Base-by-base conservation (phyloP, 2,329 filamentous ascomycete genomes). In the Aaosphaeria arxii region DNA sequence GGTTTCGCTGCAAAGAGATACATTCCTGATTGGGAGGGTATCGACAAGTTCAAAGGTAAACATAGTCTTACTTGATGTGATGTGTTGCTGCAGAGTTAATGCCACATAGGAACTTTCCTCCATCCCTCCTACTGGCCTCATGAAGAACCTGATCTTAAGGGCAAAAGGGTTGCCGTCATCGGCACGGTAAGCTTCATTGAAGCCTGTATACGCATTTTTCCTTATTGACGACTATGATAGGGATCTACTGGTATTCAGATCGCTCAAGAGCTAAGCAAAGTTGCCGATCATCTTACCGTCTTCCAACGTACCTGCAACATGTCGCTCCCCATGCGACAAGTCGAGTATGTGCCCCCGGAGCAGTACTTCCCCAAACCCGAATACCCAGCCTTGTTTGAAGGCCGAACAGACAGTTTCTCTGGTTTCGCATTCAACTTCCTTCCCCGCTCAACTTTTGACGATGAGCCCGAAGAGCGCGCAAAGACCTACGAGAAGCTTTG, bases 161-260 rank as follows among this genome's bases (percentile, higher is more conserved):
- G 74, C 44, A 86, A 86, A 58, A 74, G 74, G n/a, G 75, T 80
- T 38, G 83, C 78, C 5, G 74, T 86, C 52, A 79, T 87, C 31
- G 84, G 84, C 5, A 61, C 59, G n/a, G 17, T 24, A 24, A 24
- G 17, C 3, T 24, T 24, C 17, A 24, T 24, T 24, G 17, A 24
- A 24, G 17, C 17, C 17, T 24, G 17, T 24, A 24, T 24, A 24
- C 3, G 17, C 17, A 24, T 24, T 24, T 24, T 3, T 24, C 17
- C 17, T 24, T 24, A 24, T 24, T 24, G 17, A 24, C 17, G 3
- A 24, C 17, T 24, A 24, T 24, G 17, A 24, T 24, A 24, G 17
- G 84, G 83, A 1, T 77, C 82, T 0, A 80, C 80, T 0, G 83
- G 82, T 0, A 77, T 86, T 1, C 83, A 87, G 54, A 75, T 84